Evolutionary conservation across 352 stramenopile species (phyloP).

Genomic region (Phytophthora macrochlamydospora): DNA sequence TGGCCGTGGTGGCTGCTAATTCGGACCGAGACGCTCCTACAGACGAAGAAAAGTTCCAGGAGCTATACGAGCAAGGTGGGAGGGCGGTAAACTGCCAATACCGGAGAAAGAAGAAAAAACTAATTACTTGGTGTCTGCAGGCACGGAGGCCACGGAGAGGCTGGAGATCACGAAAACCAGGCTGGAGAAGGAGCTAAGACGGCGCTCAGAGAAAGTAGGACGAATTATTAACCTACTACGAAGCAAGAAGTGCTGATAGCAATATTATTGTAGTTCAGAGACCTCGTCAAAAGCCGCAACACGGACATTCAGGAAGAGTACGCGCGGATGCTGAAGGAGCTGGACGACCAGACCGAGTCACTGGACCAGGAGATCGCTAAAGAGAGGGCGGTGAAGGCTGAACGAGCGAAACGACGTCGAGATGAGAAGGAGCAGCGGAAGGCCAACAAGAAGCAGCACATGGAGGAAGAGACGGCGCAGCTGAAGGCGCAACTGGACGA

Average conservation of each 20-base stretch:
- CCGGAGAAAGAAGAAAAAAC: background rate
- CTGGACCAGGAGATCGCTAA: conserved; percentile 59
- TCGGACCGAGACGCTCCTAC: conserved; percentile 33
- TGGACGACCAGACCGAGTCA: conserved; percentile 65
- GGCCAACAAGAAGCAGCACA: conserved; percentile 39
- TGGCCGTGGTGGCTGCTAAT: conserved; percentile 58
- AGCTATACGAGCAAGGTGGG: conserved; percentile 50
- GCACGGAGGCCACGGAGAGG: conserved; percentile 65
- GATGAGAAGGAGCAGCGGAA: conserved; percentile 29
- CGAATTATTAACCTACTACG: background rate
- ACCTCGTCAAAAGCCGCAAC: conserved; percentile 72
- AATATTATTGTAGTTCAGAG: conserved; percentile 46
- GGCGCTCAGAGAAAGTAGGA: conserved; percentile 46
- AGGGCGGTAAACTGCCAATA: too few relatives aligned
- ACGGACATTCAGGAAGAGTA: conserved; percentile 80
- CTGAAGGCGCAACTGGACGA: conserved; percentile 49
- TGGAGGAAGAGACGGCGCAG: conserved; percentile 36
- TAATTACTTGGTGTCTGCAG: conserved; percentile 11
- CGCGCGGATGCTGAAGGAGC: conserved; percentile 70
- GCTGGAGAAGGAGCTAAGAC: conserved; percentile 68
- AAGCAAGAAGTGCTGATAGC: background rate
- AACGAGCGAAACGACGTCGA: conserved; percentile 38
- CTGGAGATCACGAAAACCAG: conserved; percentile 67
- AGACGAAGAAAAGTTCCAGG: conserved; percentile 58
- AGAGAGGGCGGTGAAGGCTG: conserved; percentile 29